These are phyloP conservation scores for Exophiala phaeomuriformis DNA, from an alignment of 2,329 filamentous ascomycete species.

Conservation along the genomic window DNA sequence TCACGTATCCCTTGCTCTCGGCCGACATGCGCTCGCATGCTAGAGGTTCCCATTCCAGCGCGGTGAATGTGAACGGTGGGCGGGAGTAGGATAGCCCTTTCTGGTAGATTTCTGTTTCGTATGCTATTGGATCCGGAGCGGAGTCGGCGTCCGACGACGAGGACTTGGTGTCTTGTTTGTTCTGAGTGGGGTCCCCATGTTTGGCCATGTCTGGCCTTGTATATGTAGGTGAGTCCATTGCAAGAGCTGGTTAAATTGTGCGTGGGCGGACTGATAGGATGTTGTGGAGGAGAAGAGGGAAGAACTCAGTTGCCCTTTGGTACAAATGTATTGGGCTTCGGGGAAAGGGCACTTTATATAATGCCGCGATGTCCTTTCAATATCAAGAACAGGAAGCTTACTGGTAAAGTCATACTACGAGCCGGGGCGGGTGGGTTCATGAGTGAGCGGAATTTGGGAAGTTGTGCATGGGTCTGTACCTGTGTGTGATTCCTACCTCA, in stretches of 20 bases:
- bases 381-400: too few species aligned
- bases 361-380: too few species aligned
- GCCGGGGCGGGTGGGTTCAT: too few species aligned
- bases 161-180: too few species aligned
- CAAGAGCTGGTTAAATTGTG: neutral
- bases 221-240: constrained; percentile 1
- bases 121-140: constrained; percentile 24
- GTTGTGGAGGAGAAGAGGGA: neutral
- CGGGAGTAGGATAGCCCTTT: constrained; percentile 46
- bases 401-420: too few species aligned
- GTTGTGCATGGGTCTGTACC: too few species aligned
- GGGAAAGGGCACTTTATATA: too few species aligned
- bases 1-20: constrained; percentile 53
- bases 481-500: too few species aligned
- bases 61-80: constrained; percentile 53
- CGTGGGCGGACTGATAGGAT: neutral
- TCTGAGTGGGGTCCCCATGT: neutral
- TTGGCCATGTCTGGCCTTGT: constrained; percentile 1
- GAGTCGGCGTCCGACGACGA: too few species aligned
- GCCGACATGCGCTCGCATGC: constrained; percentile 33
- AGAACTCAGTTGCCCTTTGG: too few species aligned
- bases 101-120: constrained; percentile 45
- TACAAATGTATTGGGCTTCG: too few species aligned
- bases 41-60: constrained; percentile 50
- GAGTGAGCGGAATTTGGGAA: too few species aligned